These are phyloP conservation scores for Dictyostelium citrinum DNA, from an alignment of 78 protist genomes.

Conservation along the genomic window DNA sequence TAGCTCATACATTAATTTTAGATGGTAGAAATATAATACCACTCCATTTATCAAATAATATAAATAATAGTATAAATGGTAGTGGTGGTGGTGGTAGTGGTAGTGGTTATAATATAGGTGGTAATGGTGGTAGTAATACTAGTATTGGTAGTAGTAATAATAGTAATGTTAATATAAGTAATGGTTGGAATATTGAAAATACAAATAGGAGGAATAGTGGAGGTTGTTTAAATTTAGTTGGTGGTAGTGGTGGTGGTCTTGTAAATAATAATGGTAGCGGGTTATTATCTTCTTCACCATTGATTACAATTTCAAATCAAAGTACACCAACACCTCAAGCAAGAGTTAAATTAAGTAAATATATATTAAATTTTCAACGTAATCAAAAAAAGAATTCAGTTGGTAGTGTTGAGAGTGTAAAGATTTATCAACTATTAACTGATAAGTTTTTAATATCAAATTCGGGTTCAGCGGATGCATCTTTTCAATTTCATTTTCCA, in stretches of 20 bases:
- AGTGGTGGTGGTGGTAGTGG: background rate
- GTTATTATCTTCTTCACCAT: background rate
- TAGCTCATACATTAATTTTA: slow-evolving; percentile 41
- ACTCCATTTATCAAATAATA: background rate
- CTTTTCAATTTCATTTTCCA: slow-evolving; percentile 23
- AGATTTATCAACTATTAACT: slow-evolving; percentile 33
- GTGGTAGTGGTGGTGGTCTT: background rate
- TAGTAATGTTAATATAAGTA: background rate
- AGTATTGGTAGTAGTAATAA: background rate
- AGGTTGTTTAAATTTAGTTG: background rate
- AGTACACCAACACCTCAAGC: background rate
- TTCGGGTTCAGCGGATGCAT: slow-evolving; percentile 18
- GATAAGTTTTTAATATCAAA: slow-evolving; percentile 60
- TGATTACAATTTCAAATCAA: background rate
- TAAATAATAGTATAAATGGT: background rate
- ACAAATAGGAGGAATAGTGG: background rate
- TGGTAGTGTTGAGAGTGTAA: background rate
- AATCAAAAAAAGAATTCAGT: background rate
- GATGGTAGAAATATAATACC: slow-evolving; percentile 34
- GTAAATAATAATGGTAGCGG: background rate
- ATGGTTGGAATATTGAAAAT: background rate
- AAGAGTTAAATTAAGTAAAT: slow-evolving; percentile 13
- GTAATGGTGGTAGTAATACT: background rate
- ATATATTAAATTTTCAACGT: slow-evolving; percentile 4
- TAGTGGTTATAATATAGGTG: background rate